Evolutionary conservation across 2,329 filamentous ascomycete genomes (phyloP).

Genomic region (Alternaria angustiovoidea): DNA sequence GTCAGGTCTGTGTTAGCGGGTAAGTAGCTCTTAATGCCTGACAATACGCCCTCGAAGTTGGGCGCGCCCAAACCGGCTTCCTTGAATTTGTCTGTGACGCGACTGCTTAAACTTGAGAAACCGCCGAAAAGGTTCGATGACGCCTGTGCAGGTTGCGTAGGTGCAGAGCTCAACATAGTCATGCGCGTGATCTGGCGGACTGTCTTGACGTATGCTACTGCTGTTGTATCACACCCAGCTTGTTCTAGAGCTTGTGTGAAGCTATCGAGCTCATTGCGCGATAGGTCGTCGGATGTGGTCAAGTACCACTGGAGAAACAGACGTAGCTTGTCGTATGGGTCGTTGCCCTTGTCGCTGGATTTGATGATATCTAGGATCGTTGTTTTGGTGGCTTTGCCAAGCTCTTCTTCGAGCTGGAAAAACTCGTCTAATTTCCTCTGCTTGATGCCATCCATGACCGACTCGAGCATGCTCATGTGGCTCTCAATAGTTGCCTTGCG

Average conservation of each 20-base stretch:
- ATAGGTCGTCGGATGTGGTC: slow-evolving; percentile 89
- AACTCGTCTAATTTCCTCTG: slow-evolving; percentile 92
- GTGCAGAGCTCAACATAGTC: slow-evolving; percentile 94
- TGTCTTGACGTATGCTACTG: slow-evolving; percentile 79
- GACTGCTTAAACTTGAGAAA: slow-evolving; percentile 89
- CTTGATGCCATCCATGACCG: slow-evolving; percentile 15
- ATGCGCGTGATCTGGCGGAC: slow-evolving; percentile 95
- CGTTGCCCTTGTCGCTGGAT: slow-evolving; percentile 79
- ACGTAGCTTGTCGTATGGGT: slow-evolving; percentile 87
- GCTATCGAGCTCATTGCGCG: slow-evolving; percentile 79
- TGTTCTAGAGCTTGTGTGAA: slow-evolving; percentile 85
- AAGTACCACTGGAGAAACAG: slow-evolving; percentile 93
- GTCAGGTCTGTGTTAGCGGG: slow-evolving; percentile 95
- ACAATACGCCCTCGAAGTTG: slow-evolving; percentile 94
- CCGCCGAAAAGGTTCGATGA: slow-evolving; percentile 87
- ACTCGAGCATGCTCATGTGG: slow-evolving; percentile 96
- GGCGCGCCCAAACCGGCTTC: slow-evolving; percentile 79
- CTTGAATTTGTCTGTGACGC: slow-evolving; percentile 92
- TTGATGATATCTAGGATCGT: slow-evolving; percentile 76
- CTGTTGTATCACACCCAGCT: slow-evolving; percentile 77
- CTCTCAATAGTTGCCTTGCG: slow-evolving; percentile 75
- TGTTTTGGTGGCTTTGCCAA: slow-evolving; percentile 85
- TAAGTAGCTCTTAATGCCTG: slow-evolving; percentile 97
- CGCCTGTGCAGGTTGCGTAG: slow-evolving; percentile 69
- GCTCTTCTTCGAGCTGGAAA: slow-evolving; percentile 93